Evolutionary conservation across 805 yeast genomes (phyloP).

Genomic region (Zygosaccharomyces pseudorouxii): DNA sequence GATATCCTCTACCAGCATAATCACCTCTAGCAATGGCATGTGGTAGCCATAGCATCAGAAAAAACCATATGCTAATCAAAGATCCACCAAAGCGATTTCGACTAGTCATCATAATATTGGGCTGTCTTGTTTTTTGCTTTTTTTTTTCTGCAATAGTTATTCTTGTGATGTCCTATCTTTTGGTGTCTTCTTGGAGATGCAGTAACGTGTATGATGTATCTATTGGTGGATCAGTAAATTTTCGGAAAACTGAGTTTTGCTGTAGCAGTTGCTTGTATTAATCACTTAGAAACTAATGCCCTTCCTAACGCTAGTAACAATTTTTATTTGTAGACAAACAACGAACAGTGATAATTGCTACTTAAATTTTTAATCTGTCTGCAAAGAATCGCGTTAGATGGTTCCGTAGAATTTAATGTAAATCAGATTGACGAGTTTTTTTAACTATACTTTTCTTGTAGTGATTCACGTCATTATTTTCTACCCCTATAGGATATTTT

Average conservation of each 20-base stretch:
- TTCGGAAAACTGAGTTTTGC: too few relatives aligned
- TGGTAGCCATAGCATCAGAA: slow-evolving; percentile 2
- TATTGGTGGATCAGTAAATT: too few relatives aligned
- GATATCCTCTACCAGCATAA: not conserved
- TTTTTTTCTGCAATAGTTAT: not conserved
- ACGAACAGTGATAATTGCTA: not conserved
- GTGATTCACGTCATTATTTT: not conserved
- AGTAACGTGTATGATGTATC: too few relatives aligned
- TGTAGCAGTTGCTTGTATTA: not conserved
- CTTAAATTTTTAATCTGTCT: not conserved
- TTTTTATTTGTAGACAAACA: not conserved
- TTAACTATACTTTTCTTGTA: not conserved
- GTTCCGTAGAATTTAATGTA: not conserved
- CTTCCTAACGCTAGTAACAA: too few relatives aligned
- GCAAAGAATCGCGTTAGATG: not conserved
- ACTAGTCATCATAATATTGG: not conserved
- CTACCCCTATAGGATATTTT: not conserved
- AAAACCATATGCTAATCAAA: not conserved
- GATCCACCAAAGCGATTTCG: not conserved
- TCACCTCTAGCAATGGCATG: not conserved
- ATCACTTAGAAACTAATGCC: not conserved
- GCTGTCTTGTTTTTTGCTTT: not conserved
- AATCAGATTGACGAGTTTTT: not conserved
- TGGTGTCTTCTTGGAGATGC: too few relatives aligned
- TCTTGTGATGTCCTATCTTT: too few relatives aligned